Evolutionary conservation across 805 yeast species (phyloP).

Genomic region (Yarrowia hollandica): DNA sequence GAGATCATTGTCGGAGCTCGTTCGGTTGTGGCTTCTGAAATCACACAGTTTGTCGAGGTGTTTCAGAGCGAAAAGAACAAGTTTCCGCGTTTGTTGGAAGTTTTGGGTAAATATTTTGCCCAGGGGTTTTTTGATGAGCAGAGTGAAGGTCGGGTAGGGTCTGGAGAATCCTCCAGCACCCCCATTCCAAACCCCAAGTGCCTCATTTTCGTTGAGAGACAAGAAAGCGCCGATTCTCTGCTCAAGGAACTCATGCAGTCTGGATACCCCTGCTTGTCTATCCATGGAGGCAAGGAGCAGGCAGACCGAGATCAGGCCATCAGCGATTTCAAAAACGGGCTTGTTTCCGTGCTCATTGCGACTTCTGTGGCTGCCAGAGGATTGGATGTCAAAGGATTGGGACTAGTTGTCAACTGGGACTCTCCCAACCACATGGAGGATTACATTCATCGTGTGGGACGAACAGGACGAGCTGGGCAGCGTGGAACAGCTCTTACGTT

Average conservation of each 20-base stretch:
- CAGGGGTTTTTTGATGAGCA: constrained; percentile 38
- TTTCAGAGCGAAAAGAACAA: constrained; percentile 54
- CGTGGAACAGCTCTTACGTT: constrained; percentile 77
- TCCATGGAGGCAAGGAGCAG: constrained; percentile 94
- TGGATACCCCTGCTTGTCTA: constrained; percentile 61
- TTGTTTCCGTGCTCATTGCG: constrained; percentile 67
- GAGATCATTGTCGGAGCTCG: constrained; percentile 79
- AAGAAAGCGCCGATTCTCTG: constrained; percentile 77
- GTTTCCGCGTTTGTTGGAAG: constrained; percentile 53
- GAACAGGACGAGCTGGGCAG: constrained; percentile 91
- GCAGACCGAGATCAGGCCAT: constrained; percentile 76
- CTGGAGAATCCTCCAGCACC: neutral
- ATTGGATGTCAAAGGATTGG: constrained; percentile 82
- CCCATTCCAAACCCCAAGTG: constrained; percentile 39
- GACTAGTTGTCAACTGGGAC: constrained; percentile 77
- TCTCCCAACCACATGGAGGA: constrained; percentile 90
- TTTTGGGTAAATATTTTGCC: constrained; percentile 48
- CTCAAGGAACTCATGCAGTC: constrained; percentile 53
- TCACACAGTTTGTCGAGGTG: constrained; percentile 68
- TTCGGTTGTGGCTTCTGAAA: constrained; percentile 77
- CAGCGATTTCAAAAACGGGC: constrained; percentile 63
- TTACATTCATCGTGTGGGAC: constrained; percentile 92
- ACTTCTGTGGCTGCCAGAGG: constrained; percentile 97
- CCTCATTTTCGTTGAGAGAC: constrained; percentile 84
- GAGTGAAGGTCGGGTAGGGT: constrained; percentile 39